A percentile compares a stretch with the other conserved stretches of the same genome.
These are phyloP conservation scores for Solanum lignicaule DNA, from an alignment of 257 asterid species.

Conservation along the genomic window DNA sequence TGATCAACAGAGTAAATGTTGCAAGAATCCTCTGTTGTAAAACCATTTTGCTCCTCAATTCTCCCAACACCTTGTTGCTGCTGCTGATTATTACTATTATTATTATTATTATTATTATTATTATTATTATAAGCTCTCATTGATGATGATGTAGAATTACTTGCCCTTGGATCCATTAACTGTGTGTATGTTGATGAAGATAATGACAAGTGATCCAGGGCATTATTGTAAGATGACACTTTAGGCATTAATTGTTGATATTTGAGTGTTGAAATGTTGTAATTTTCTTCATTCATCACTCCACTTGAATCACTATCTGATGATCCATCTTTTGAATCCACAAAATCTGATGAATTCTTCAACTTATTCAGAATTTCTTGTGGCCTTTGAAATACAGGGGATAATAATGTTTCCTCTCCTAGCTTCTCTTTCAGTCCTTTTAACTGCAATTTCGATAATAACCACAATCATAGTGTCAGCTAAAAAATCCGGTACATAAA, in stretches of 20 bases:
- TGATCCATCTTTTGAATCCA: slow-evolving; percentile 22
- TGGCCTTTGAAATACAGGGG: not conserved
- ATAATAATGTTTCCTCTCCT: slow-evolving; percentile 9
- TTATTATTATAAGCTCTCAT: not conserved
- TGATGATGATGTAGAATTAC: not conserved
- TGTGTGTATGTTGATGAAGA: slow-evolving; percentile 14
- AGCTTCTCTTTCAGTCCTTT: slow-evolving; percentile 25
- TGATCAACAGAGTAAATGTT: slow-evolving; percentile 23
- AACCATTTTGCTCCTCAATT: slow-evolving; percentile 12
- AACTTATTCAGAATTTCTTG: not conserved
- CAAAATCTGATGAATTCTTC: not conserved
- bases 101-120: not conserved
- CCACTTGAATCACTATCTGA: slow-evolving; percentile 38
- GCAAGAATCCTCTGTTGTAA: slow-evolving; percentile 16
- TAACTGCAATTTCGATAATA: slow-evolving; percentile 4
- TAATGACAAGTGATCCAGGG: slow-evolving; percentile 6
- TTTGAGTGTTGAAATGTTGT: not conserved
- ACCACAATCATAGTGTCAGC: not conserved
- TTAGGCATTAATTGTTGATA: slow-evolving; percentile 3
- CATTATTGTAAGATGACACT: not conserved
- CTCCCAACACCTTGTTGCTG: slow-evolving; percentile 12
- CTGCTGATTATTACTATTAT: not conserved
- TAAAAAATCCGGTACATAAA: not conserved
- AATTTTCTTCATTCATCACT: slow-evolving; percentile 18
- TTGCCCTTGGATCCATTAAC: slow-evolving; percentile 9